Conservation (phyloP, 257 asterid genomes). For the Apocynum venetum region DNA sequence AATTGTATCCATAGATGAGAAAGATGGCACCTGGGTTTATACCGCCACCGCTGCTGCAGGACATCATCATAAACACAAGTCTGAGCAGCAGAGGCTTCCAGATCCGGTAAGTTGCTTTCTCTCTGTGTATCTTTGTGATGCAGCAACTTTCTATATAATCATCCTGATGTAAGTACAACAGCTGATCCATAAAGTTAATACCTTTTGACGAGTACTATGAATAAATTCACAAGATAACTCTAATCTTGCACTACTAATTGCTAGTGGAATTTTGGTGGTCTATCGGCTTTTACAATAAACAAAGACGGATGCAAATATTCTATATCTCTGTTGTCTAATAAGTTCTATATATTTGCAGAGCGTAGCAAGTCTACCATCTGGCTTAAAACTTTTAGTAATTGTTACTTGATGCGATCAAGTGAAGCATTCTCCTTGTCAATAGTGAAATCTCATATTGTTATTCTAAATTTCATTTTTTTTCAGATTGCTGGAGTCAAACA, state of each 20-base stretch:
- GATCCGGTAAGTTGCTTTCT: constrained; percentile 55
- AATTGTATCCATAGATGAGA: constrained; percentile 46
- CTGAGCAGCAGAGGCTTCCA: constrained; percentile 40
- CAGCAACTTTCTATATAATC: not conserved
- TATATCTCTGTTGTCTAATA: not conserved
- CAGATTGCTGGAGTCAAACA: constrained; percentile 71
- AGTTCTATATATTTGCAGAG: too few relatives aligned
- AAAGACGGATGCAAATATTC: not conserved
- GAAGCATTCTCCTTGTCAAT: not conserved
- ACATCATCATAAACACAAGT: constrained; percentile 25
- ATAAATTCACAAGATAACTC: not conserved
- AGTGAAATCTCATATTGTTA: constrained; percentile 10
- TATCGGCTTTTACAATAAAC: not conserved
- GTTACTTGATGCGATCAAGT: not conserved
- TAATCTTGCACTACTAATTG: not conserved
- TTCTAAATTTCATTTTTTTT: constrained; percentile 18
- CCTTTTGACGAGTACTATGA: not conserved
- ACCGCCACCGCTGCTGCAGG: constrained; percentile 25
- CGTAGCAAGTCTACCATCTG: not conserved
- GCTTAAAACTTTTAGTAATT: not conserved
- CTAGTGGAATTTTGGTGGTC: not conserved
- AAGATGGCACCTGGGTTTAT: constrained; percentile 73
- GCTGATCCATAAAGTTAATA: not conserved
- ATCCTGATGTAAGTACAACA: not conserved
- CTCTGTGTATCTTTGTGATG: constrained; percentile 3